Percentiles rank a stretch among this genome's conserved stretches.
Conservation (phyloP, 2,329 filamentous ascomycete species). For the Alternaria consortialis region DNA sequence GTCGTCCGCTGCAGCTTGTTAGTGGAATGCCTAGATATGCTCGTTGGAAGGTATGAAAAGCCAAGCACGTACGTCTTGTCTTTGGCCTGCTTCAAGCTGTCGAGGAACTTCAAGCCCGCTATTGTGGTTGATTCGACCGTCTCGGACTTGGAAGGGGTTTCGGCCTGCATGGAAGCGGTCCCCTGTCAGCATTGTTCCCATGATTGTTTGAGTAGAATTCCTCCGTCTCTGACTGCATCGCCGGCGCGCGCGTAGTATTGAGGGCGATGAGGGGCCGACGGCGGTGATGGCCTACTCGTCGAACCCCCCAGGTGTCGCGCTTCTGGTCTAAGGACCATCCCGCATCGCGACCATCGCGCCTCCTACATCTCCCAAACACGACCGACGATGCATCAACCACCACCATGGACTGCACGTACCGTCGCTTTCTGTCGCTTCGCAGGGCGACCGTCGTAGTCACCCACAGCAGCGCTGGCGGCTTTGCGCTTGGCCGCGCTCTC, state of each 20-base stretch:
- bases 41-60: neutral
- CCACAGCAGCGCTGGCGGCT: constrained; percentile 57
- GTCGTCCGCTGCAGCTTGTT: constrained; percentile 64
- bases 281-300: constrained; percentile 43
- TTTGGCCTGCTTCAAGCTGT: constrained; percentile 76
- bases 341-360: constrained; percentile 39
- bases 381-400: constrained; percentile 32
- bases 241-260: constrained; percentile 40
- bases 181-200: constrained; percentile 37
- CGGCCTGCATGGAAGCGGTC: constrained; percentile 36
- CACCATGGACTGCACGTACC: constrained; percentile 58
- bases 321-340: constrained; percentile 37
- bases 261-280: constrained; percentile 38
- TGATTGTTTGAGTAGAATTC: neutral
- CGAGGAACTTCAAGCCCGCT: constrained; percentile 76
- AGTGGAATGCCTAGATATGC: constrained; percentile 18
- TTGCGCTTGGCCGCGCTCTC: constrained; percentile 65
- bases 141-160: constrained; percentile 56
- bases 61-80: constrained; percentile 77
- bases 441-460: constrained; percentile 62
- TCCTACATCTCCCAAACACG: constrained; percentile 30
- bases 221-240: constrained; percentile 24
- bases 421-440: constrained; percentile 67
- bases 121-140: constrained; percentile 73
- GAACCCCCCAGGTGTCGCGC: constrained; percentile 49